Conservation (phyloP, 306 rosid species). For the Coriaria nepalensis region DNA sequence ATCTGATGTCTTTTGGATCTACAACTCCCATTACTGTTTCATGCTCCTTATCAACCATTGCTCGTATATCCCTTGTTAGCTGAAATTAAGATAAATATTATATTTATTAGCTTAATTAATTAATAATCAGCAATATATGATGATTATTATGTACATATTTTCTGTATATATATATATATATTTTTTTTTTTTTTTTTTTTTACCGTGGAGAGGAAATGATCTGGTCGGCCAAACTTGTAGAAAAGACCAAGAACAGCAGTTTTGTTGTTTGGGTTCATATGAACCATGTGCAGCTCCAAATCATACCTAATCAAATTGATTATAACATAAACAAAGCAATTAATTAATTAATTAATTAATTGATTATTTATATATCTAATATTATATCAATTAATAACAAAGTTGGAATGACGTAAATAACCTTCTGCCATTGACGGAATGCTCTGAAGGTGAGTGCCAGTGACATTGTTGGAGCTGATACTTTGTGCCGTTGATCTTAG, state of each 20-base stretch:
- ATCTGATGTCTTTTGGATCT: constrained; percentile 31
- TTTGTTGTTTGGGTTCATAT: constrained; percentile 17
- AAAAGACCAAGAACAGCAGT: constrained; percentile 43
- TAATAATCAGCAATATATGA: too few species aligned
- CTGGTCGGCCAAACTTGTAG: constrained; percentile 38
- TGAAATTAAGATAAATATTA: constrained; percentile 6
- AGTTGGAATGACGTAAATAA: not conserved
- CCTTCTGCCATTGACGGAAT: constrained; percentile 56
- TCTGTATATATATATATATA: too few species aligned
- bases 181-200: not conserved
- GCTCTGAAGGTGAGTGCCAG: constrained; percentile 83
- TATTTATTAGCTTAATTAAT: too few species aligned
- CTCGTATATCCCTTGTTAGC: constrained; percentile 24
- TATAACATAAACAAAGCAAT: not conserved
- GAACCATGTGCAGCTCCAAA: constrained; percentile 70
- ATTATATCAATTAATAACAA: too few species aligned
- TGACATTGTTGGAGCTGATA: constrained; percentile 48
- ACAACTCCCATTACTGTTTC: constrained; percentile 29
- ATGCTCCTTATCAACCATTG: constrained; percentile 15
- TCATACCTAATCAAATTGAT: constrained; percentile 32
- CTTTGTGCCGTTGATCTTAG: constrained; percentile 36
- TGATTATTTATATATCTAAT: too few species aligned
- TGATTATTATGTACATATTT: too few species aligned
- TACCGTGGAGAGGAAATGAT: constrained; percentile 44
- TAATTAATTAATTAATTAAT: too few species aligned